phyloP scores from a whole-genome alignment of 1,284 basidiomycete genomes.

The Trichosporon coremiiforme region DNA sequence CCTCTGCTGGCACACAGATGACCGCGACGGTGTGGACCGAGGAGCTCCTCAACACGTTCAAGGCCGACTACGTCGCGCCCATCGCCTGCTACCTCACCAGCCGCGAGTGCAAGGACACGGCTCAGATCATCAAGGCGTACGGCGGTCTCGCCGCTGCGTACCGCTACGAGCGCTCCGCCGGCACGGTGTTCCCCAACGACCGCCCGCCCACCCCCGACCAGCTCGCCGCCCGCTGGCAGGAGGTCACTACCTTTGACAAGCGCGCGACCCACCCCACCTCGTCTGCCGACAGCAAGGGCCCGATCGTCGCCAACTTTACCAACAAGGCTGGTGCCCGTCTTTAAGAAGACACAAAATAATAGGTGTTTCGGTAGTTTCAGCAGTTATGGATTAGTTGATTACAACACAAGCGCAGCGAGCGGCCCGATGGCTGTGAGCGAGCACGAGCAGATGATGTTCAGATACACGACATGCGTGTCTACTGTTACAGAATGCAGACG shows the following conservation, averaged over 20 bases:
- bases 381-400: slow-evolving; percentile 7
- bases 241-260: slow-evolving; percentile 80
- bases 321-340: slow-evolving; percentile 4
- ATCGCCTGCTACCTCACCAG: slow-evolving; percentile 89
- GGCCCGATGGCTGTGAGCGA: too few relatives aligned
- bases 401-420: background rate
- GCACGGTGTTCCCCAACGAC: slow-evolving; percentile 70
- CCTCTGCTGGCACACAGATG: slow-evolving; percentile 89
- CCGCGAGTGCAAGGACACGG: slow-evolving; percentile 73
- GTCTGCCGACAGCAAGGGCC: background rate
- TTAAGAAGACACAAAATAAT: background rate
- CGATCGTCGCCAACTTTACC: slow-evolving; percentile 2
- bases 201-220: slow-evolving; percentile 74
- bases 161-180: slow-evolving; percentile 89
- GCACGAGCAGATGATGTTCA: too few relatives aligned
- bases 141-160: slow-evolving; percentile 93
- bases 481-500: too few relatives aligned
- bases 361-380: slow-evolving; percentile 13
- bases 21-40: slow-evolving; percentile 80
- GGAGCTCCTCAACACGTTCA: slow-evolving; percentile 81
- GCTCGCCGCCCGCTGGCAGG: slow-evolving; percentile 73
- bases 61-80: slow-evolving; percentile 87
- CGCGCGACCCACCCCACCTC: slow-evolving; percentile 73
- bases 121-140: slow-evolving; percentile 80
- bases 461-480: too few relatives aligned